These are phyloP conservation scores for Zymoseptoria brevis DNA, from an alignment of 2,329 filamentous ascomycete species.

Conservation along the genomic window DNA sequence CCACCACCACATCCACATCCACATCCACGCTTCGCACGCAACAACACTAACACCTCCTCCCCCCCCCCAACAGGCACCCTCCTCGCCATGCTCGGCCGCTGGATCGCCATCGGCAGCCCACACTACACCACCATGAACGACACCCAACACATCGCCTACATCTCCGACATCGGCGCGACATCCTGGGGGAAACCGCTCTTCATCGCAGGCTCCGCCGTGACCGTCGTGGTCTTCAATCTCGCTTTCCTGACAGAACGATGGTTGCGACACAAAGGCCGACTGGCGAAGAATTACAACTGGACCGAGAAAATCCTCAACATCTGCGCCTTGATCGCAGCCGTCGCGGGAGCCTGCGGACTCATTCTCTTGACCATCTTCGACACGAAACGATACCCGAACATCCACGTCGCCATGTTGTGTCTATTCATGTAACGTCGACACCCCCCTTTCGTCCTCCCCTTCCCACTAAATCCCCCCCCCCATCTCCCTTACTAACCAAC, in stretches of 20 bases:
- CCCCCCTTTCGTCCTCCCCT: too few species aligned
- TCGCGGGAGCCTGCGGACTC: slow-evolving; percentile 69
- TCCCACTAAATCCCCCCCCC: too few species aligned
- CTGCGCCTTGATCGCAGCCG: slow-evolving; percentile 56
- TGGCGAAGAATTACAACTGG: slow-evolving; percentile 62
- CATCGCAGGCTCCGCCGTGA: slow-evolving; percentile 62
- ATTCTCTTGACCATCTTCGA: slow-evolving; percentile 83
- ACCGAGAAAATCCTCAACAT: slow-evolving; percentile 54
- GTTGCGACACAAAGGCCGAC: slow-evolving; percentile 71
- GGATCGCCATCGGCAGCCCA: slow-evolving; percentile 51
- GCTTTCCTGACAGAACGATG: slow-evolving; percentile 76
- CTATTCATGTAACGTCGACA: slow-evolving; percentile 72
- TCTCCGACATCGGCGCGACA: slow-evolving; percentile 49
- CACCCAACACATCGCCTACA: slow-evolving; percentile 51
- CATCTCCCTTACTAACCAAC: not conserved
- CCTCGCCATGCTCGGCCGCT: slow-evolving; percentile 62
- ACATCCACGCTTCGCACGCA: not conserved
- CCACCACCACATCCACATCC: too few species aligned
- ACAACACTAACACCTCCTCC: not conserved
- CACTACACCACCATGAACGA: slow-evolving; percentile 54
- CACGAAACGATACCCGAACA: slow-evolving; percentile 55
- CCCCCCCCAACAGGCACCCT: slow-evolving; percentile 46
- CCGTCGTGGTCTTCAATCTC: slow-evolving; percentile 71
- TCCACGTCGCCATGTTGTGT: slow-evolving; percentile 70
- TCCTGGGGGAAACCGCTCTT: slow-evolving; percentile 64